phyloP scores from a whole-genome alignment of 2,329 filamentous ascomycete genomes.

The Aspergillus tamarii region DNA sequence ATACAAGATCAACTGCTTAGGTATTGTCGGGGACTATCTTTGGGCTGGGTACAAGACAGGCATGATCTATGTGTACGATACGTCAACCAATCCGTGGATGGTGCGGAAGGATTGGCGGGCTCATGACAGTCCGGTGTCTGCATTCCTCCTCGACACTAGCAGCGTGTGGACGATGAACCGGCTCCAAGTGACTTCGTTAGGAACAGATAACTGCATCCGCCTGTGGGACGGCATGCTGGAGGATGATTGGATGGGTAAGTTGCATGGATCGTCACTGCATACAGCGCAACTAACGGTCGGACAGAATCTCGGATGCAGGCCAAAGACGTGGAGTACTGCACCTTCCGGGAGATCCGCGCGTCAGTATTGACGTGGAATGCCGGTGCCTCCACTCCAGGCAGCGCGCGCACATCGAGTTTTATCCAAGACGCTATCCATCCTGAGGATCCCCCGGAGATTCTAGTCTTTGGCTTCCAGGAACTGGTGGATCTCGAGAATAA shows the following conservation, averaged over 20 bases:
- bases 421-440: constrained; percentile 77
- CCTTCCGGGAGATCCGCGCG: constrained; percentile 78
- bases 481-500: constrained; percentile 98
- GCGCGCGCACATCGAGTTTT: constrained; percentile 76
- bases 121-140: constrained; percentile 79
- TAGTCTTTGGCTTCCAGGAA: constrained; percentile 97
- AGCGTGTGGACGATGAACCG: constrained; percentile 85
- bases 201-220: constrained; percentile 80
- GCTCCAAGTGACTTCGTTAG: constrained; percentile 82
- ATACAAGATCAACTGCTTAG: constrained; percentile 91
- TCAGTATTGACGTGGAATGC: constrained; percentile 95
- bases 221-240: constrained; percentile 92
- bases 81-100: constrained; percentile 77
- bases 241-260: constrained; percentile 82
- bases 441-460: constrained; percentile 81
- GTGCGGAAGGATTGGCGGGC: constrained; percentile 95
- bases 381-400: constrained; percentile 88
- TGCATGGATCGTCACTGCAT: constrained; percentile 1
- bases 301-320: constrained; percentile 81
- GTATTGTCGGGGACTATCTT: constrained; percentile 77
- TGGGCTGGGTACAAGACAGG: constrained; percentile 97
- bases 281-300: constrained; percentile 21
- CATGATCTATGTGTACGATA: constrained; percentile 91
- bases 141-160: constrained; percentile 75
- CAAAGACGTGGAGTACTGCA: constrained; percentile 79